Conservation (phyloP, 768 basidiomycete genomes). For the Neoboletus magnificus region DNA sequence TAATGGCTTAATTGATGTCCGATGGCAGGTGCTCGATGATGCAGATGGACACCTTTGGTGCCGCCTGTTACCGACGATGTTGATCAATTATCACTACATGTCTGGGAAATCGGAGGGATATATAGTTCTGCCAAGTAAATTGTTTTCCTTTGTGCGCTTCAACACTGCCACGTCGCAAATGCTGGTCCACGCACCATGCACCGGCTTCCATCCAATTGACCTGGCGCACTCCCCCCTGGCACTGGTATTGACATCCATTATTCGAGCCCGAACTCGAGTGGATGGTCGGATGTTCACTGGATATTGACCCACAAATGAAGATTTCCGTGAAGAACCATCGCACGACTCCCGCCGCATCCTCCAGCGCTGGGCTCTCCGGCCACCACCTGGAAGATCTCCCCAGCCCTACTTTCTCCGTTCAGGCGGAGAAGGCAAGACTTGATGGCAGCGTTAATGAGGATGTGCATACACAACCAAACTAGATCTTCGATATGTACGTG, state of each 20-base stretch:
- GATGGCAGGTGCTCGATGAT: not conserved
- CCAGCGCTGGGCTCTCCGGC: constrained; percentile 33
- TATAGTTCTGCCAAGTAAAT: not conserved
- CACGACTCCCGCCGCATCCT: constrained; percentile 13
- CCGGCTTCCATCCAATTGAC: constrained; percentile 20
- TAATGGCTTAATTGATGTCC: not conserved
- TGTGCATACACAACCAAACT: constrained; percentile 39
- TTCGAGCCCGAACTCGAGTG: constrained; percentile 7
- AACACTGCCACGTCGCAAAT: constrained; percentile 34
- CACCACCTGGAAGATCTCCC: constrained; percentile 40
- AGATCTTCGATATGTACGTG: constrained; percentile 50
- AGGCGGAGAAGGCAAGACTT: constrained; percentile 11
- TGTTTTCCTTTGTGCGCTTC: not conserved
- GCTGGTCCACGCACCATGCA: constrained; percentile 38
- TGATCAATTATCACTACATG: not conserved
- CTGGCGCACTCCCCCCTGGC: constrained; percentile 9
- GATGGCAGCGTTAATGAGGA: constrained; percentile 37
- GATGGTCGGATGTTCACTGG: not conserved
- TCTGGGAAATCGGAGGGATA: not conserved
- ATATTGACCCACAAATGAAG: constrained; percentile 14
- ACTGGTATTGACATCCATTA: constrained; percentile 12
- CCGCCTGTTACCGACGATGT: not conserved
- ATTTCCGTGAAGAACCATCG: constrained; percentile 41
- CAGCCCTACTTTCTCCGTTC: constrained; percentile 45
- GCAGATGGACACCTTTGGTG: constrained; percentile 4